Evolutionary conservation across 768 basidiomycete genomes (phyloP).

Genomic region (Leccinum fibrillosum): DNA sequence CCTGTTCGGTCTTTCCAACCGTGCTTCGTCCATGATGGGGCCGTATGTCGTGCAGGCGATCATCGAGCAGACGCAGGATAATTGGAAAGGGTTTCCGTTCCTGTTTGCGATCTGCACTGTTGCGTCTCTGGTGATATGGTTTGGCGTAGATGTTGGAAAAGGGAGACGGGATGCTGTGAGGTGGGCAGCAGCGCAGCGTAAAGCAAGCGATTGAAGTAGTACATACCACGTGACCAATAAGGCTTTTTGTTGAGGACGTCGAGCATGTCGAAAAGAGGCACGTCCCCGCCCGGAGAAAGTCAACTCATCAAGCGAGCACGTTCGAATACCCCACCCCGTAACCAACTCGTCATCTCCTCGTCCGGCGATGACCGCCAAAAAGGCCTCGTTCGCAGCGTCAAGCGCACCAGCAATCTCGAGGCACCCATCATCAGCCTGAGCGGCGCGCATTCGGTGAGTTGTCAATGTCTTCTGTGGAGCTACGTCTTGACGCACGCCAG

Average conservation of each 20-base stretch:
- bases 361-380: slow-evolving; percentile 70
- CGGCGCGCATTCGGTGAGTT: slow-evolving; percentile 81
- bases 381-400: slow-evolving; percentile 78
- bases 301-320: slow-evolving; percentile 62
- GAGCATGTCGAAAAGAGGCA: slow-evolving; percentile 68
- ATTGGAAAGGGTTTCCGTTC: slow-evolving; percentile 86
- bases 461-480: neutral
- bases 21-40: slow-evolving; percentile 84
- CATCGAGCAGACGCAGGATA: slow-evolving; percentile 66
- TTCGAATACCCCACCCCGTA: slow-evolving; percentile 47
- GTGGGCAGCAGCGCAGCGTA: slow-evolving; percentile 44
- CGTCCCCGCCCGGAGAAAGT: slow-evolving; percentile 52
- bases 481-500: slow-evolving; percentile 32
- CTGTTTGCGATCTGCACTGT: slow-evolving; percentile 65
- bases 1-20: slow-evolving; percentile 79
- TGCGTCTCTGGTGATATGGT: slow-evolving; percentile 77
- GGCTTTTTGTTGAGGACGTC: neutral
- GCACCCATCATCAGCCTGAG: slow-evolving; percentile 91
- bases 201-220: neutral
- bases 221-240: neutral
- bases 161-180: slow-evolving; percentile 58
- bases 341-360: slow-evolving; percentile 76
- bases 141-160: slow-evolving; percentile 61
- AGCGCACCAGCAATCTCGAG: slow-evolving; percentile 89
- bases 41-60: slow-evolving; percentile 85